Evolutionary conservation across 306 rosid genomes (phyloP).

Genomic region (Vigna hirtella): DNA sequence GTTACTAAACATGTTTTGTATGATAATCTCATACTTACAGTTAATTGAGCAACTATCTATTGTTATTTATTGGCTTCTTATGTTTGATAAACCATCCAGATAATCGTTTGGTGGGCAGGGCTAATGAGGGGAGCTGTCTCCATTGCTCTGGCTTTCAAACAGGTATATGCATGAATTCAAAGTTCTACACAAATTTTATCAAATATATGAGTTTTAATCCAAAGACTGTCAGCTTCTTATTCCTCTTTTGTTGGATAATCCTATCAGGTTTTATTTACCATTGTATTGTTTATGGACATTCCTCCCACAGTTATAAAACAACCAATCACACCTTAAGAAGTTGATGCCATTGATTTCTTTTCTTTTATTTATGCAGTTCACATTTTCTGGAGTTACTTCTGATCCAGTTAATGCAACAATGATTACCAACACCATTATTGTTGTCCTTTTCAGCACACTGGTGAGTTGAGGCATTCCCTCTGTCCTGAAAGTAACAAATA

Average conservation of each 20-base stretch:
- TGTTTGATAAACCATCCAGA: slow-evolving; percentile 50
- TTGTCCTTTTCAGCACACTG: slow-evolving; percentile 86
- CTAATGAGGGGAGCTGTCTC: slow-evolving; percentile 96
- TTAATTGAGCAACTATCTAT: neutral
- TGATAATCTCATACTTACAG: neutral
- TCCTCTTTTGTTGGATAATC: slow-evolving; percentile 30
- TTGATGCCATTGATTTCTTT: neutral
- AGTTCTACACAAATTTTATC: slow-evolving; percentile 4
- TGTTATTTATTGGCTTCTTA: neutral
- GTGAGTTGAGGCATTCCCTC: slow-evolving; percentile 50
- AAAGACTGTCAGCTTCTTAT: neutral
- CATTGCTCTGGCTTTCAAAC: slow-evolving; percentile 93
- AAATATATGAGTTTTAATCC: neutral
- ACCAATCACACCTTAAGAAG: slow-evolving; percentile 9
- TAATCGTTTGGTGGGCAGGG: slow-evolving; percentile 96
- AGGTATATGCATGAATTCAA: slow-evolving; percentile 51
- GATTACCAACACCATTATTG: slow-evolving; percentile 82
- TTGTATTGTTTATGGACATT: slow-evolving; percentile 5
- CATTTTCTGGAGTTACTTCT: slow-evolving; percentile 75
- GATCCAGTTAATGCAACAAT: slow-evolving; percentile 79
- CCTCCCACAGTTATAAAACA: neutral
- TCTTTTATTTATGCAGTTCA: slow-evolving; percentile 64
- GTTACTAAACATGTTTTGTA: slow-evolving; percentile 48
- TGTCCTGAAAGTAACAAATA: neutral
- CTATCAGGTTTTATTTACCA: neutral